These are phyloP conservation scores for Ogataea thermomethanolica DNA, from an alignment of 805 yeast species.

Conservation along the genomic window DNA sequence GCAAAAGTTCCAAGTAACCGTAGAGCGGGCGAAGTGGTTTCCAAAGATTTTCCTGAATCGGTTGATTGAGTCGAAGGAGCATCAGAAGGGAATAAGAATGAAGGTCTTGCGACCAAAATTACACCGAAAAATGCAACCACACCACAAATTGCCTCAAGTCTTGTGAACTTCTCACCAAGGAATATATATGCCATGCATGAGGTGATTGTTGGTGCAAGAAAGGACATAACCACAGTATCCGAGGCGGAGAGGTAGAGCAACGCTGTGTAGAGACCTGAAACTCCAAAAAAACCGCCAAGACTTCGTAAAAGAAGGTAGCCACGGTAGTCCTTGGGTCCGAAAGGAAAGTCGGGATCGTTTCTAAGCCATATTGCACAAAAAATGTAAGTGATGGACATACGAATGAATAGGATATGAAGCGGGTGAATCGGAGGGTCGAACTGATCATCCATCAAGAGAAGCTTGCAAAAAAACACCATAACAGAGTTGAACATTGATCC, in stretches of 20 bases:
- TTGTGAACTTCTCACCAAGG: constrained; percentile 62
- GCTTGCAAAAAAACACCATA: constrained; percentile 72
- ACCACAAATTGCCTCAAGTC: constrained; percentile 67
- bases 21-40: constrained; percentile 47
- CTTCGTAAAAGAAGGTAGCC: constrained; percentile 60
- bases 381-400: constrained; percentile 70
- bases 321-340: constrained; percentile 64
- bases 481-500: constrained; percentile 73
- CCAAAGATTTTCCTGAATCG: constrained; percentile 34
- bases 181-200: constrained; percentile 68
- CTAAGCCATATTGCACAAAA: constrained; percentile 43
- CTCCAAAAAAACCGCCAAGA: constrained; percentile 72
- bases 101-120: constrained; percentile 75
- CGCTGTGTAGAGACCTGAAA: constrained; percentile 73
- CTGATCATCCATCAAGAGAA: constrained; percentile 63
- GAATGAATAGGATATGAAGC: constrained; percentile 67
- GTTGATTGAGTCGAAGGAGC: not conserved
- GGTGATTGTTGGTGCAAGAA: constrained; percentile 73
- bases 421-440: constrained; percentile 66
- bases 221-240: constrained; percentile 79
- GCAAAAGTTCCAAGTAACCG: constrained; percentile 61
- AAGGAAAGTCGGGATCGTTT: constrained; percentile 56
- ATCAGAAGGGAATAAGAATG: constrained; percentile 48
- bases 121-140: constrained; percentile 71
- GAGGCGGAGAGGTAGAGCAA: constrained; percentile 69